Conservation (phyloP, 2,329 filamentous ascomycete species). For the Phyllosticta citrichinensis region DNA sequence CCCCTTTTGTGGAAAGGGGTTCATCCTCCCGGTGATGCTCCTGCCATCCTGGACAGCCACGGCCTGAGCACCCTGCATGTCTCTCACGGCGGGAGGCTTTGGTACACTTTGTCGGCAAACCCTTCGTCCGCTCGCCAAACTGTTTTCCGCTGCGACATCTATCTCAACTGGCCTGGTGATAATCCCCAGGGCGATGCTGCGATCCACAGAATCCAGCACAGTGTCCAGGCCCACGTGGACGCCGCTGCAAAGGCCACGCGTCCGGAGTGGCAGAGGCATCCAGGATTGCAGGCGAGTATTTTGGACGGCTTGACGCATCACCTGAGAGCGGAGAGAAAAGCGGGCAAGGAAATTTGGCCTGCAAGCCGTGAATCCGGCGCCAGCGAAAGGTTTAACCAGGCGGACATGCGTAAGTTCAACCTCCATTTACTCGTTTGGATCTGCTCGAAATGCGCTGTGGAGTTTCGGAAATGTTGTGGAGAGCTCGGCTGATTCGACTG, state of each 20-base stretch:
- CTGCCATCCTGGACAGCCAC: background rate
- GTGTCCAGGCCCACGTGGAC: conserved; percentile 9
- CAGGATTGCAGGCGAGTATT: conserved; percentile 10
- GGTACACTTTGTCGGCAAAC: conserved; percentile 11
- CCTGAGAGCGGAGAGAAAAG: conserved; percentile 17
- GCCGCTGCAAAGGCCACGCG: background rate
- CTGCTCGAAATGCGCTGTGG: background rate
- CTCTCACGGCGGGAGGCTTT: conserved; percentile 8
- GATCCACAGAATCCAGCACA: conserved; percentile 9
- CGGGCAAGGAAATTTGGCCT: conserved; percentile 18
- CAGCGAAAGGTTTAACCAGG: conserved; percentile 15
- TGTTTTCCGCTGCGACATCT: conserved; percentile 12
- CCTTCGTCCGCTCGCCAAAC: conserved; percentile 10
- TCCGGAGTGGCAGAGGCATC: conserved; percentile 5
- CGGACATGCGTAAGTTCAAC: conserved; percentile 15
- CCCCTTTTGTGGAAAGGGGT: background rate
- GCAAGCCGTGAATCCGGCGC: conserved; percentile 12
- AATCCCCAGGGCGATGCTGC: background rate
- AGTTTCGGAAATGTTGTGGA: background rate
- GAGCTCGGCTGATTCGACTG: background rate
- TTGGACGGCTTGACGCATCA: conserved; percentile 17
- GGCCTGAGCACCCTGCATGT: conserved; percentile 8
- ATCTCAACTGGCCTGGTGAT: conserved; percentile 2
- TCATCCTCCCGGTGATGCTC: background rate
- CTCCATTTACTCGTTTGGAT: background rate